Conservation (phyloP, 208 protist species). For the Acanthamoeba royreba region DNA sequence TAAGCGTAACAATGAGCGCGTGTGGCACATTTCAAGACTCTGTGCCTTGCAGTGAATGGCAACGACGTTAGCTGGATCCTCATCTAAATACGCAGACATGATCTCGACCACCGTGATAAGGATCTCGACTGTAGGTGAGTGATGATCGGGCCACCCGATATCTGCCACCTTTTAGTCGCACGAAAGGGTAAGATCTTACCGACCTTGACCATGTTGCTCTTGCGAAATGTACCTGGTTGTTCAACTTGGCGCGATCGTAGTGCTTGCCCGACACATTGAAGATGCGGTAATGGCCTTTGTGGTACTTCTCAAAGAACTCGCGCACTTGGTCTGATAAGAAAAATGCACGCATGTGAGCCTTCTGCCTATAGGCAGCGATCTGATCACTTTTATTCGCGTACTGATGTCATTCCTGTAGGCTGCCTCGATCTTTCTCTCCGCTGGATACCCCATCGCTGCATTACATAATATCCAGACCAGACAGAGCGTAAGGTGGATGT, state of each 20-base stretch:
- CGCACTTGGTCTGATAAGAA: background rate
- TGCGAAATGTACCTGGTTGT: too few relatives aligned
- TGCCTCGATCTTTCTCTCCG: background rate
- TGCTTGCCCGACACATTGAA: slow-evolving; percentile 1
- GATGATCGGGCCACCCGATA: background rate
- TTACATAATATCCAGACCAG: background rate
- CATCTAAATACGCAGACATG: background rate
- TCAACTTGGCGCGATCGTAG: background rate
- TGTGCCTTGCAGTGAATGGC: slow-evolving; percentile 2
- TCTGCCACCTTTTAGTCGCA: too few relatives aligned
- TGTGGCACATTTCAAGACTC: background rate
- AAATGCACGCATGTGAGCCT: background rate
- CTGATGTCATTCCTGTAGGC: slow-evolving; percentile 1
- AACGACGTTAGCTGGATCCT: background rate
- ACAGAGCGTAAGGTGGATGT: background rate
- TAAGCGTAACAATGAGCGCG: background rate
- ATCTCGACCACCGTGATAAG: background rate
- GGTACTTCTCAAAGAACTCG: slow-evolving; percentile 11
- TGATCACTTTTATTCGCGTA: too few relatives aligned
- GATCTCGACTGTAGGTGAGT: background rate
- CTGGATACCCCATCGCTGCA: background rate
- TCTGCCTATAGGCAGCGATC: background rate
- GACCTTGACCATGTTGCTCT: too few relatives aligned
- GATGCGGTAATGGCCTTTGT: background rate
- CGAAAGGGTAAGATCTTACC: too few relatives aligned